phyloP scores from a whole-genome alignment of 2,329 filamentous ascomycete genomes.

The Paecilomyces formosus region DNA sequence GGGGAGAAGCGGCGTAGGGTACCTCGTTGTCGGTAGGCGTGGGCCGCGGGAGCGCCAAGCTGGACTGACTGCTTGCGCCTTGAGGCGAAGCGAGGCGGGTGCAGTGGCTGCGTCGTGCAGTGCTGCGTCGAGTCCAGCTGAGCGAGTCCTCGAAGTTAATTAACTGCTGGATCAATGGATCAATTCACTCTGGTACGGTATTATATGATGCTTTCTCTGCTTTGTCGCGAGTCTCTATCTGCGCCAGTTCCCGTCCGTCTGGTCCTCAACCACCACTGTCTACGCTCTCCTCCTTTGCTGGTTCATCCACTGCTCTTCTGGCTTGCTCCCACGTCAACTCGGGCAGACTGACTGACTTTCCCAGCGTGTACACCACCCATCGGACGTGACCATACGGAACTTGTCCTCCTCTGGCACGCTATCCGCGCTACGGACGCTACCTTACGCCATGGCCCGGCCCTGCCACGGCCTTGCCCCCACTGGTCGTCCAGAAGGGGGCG shows the following conservation, averaged over 20 bases:
- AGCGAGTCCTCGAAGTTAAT: neutral
- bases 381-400: neutral
- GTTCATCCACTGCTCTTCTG: no score
- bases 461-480: neutral
- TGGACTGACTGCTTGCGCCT: neutral
- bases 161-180: no score
- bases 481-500: neutral
- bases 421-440: slow-evolving; percentile 1
- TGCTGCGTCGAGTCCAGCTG: neutral
- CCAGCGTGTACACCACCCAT: neutral
- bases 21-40: neutral
- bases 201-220: no score
- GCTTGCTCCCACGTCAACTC: neutral
- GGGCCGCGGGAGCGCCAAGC: neutral
- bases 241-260: no score
- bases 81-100: slow-evolving; percentile 1
- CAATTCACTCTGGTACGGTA: no score
- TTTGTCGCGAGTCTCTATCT: no score
- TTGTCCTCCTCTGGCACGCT: neutral
- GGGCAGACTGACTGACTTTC: neutral
- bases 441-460: neutral
- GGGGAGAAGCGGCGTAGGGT: neutral
- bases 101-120: neutral
- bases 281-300: no score
- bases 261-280: no score